Evolutionary conservation across 1,284 basidiomycete genomes (phyloP).

Genomic region (Ganoderma multipileum): DNA sequence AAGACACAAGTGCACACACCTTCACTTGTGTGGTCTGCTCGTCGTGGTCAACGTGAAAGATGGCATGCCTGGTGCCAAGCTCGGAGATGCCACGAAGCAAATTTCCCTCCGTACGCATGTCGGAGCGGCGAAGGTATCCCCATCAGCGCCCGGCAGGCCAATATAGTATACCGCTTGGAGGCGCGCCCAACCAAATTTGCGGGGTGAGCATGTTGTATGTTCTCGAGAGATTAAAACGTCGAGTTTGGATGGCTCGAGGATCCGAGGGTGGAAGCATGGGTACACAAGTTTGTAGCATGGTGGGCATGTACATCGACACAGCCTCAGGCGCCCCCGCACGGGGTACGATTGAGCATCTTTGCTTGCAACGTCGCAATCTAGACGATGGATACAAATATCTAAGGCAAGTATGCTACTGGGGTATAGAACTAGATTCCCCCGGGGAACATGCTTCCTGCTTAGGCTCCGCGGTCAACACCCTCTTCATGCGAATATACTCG

Average conservation of each 20-base stretch:
- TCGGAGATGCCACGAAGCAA: constrained; percentile 6
- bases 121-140: not conserved
- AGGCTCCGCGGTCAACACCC: not conserved
- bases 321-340: not conserved
- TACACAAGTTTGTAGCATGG: not conserved
- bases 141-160: not conserved
- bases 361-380: not conserved
- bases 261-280: not conserved
- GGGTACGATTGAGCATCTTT: too few species aligned
- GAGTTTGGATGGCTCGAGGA: not conserved
- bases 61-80: not conserved
- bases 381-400: not conserved
- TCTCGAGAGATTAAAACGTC: not conserved
- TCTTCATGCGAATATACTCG: constrained; percentile 59
- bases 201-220: not conserved
- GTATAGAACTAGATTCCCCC: not conserved
- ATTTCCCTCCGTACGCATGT: not conserved
- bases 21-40: not conserved
- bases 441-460: not conserved
- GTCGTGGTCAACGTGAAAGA: not conserved
- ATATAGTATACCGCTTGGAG: not conserved
- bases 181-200: not conserved
- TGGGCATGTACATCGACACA: not conserved
- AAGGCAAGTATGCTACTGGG: not conserved
- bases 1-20: not conserved